Conservation (phyloP, 805 yeast species). For the Wickerhamiella siamensis region DNA sequence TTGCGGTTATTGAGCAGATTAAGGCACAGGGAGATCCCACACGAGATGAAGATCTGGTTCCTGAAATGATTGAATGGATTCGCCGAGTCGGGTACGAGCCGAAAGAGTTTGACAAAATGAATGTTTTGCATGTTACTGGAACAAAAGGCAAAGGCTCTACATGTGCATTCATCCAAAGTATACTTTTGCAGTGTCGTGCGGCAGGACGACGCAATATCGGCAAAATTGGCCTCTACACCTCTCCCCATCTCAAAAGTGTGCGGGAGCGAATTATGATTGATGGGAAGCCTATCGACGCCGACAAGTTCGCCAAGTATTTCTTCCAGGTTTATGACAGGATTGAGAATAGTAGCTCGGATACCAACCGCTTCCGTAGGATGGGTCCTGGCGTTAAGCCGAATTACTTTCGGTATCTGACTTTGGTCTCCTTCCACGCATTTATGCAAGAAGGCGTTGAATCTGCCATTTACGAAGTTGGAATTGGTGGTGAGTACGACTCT, state of each 20-base stretch:
- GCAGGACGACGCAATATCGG: constrained; percentile 23
- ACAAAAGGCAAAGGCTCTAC: constrained; percentile 98
- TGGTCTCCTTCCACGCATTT: constrained; percentile 83
- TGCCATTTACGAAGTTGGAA: constrained; percentile 95
- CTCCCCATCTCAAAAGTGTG: constrained; percentile 89
- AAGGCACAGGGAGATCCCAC: constrained; percentile 56
- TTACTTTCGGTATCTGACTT: constrained; percentile 80
- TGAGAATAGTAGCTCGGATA: constrained; percentile 41
- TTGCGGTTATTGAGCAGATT: constrained; percentile 73
- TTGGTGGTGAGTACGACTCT: constrained; percentile 96
- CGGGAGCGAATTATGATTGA: constrained; percentile 81
- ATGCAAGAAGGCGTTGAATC: constrained; percentile 79
- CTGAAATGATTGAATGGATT: constrained; percentile 76
- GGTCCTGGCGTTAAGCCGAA: constrained; percentile 67
- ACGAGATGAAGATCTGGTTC: constrained; percentile 44
- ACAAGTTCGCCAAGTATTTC: constrained; percentile 71
- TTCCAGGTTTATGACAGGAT: constrained; percentile 88
- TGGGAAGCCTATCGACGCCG: constrained; percentile 73
- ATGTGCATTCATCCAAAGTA: constrained; percentile 82
- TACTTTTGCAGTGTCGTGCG: constrained; percentile 44
- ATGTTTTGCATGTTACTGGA: constrained; percentile 86
- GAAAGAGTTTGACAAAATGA: constrained; percentile 54
- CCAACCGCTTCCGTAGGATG: constrained; percentile 55
- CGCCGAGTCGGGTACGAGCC: constrained; percentile 54
- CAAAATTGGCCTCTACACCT: constrained; percentile 84